Percentiles rank a stretch among this genome's conserved stretches.
These are phyloP conservation scores for Calonectria naviculata DNA, from an alignment of 2,329 filamentous ascomycete genomes.

Conservation along the genomic window DNA sequence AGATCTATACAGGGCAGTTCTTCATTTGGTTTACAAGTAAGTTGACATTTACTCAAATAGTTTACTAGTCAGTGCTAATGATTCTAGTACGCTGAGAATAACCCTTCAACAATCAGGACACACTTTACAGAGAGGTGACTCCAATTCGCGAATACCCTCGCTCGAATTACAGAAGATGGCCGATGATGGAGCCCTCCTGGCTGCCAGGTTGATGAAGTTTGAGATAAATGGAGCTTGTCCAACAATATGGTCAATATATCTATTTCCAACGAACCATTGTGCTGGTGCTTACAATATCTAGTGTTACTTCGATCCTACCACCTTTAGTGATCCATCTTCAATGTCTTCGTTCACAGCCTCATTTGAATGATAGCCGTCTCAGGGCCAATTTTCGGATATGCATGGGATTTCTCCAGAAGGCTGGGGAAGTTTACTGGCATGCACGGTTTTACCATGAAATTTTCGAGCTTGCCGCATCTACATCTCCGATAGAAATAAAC, in stretches of 20 bases:
- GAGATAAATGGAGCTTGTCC: not conserved
- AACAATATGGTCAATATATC: not conserved
- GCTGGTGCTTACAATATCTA: not conserved
- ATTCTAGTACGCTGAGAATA: not conserved
- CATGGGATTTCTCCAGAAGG: not conserved
- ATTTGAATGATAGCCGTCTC: not conserved
- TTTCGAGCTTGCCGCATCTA: not conserved
- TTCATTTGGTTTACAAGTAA: not conserved
- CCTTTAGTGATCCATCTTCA: not conserved
- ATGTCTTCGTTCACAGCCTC: not conserved
- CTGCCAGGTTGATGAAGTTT: not conserved
- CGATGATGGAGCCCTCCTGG: not conserved
- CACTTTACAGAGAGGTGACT: not conserved
- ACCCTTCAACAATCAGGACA: not conserved
- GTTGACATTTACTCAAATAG: accelerated
- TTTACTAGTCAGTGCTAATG: not conserved
- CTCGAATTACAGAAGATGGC: not conserved
- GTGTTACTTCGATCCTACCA: not conserved
- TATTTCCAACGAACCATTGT: too few species aligned
- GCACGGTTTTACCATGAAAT: not conserved
- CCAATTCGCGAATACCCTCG: not conserved
- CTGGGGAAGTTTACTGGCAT: not conserved
- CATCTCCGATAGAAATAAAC: not conserved
- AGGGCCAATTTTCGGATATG: not conserved
- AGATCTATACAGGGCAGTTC: not conserved